Percentiles rank a stretch among this genome's conserved stretches.
phyloP scores from a whole-genome alignment of 2,329 filamentous ascomycete species.

The Arthrinium phaeospermum region DNA sequence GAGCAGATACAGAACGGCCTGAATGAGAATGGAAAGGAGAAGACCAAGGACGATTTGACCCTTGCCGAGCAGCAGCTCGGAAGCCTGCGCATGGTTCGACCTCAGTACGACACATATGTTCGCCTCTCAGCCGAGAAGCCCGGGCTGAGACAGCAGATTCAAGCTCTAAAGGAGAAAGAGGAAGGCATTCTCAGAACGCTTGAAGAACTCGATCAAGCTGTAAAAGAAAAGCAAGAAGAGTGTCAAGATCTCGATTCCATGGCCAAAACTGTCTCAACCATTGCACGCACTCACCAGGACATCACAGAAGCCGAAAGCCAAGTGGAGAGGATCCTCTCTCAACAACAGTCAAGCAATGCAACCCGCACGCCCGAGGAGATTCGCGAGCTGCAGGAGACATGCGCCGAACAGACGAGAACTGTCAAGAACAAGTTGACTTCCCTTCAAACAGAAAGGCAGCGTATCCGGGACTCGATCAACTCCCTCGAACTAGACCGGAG shows the following conservation, averaged over 20 bases:
- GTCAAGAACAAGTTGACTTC: constrained; percentile 70
- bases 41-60: constrained; percentile 66
- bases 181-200: constrained; percentile 64
- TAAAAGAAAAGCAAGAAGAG: constrained; percentile 67
- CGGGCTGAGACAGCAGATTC: constrained; percentile 66
- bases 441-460: constrained; percentile 73
- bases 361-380: constrained; percentile 82
- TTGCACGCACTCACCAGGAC: constrained; percentile 74
- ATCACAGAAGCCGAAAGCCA: constrained; percentile 74
- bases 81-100: constrained; percentile 65
- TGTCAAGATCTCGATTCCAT: constrained; percentile 78
- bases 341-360: constrained; percentile 71
- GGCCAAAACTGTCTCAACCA: constrained; percentile 75
- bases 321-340: constrained; percentile 75
- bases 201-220: constrained; percentile 70
- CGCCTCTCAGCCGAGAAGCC: constrained; percentile 77
- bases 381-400: constrained; percentile 72
- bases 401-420: constrained; percentile 70
- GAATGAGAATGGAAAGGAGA: constrained; percentile 65
- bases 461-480: constrained; percentile 70
- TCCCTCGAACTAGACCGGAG: constrained; percentile 78
- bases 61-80: constrained; percentile 56
- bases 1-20: constrained; percentile 70
- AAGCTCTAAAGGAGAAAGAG: constrained; percentile 65
- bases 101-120: constrained; percentile 76